Percentiles rank a stretch among this genome's conserved stretches.
These are phyloP conservation scores for Farysia itapuensis DNA, from an alignment of 1,284 basidiomycete genomes.

Conservation along the genomic window DNA sequence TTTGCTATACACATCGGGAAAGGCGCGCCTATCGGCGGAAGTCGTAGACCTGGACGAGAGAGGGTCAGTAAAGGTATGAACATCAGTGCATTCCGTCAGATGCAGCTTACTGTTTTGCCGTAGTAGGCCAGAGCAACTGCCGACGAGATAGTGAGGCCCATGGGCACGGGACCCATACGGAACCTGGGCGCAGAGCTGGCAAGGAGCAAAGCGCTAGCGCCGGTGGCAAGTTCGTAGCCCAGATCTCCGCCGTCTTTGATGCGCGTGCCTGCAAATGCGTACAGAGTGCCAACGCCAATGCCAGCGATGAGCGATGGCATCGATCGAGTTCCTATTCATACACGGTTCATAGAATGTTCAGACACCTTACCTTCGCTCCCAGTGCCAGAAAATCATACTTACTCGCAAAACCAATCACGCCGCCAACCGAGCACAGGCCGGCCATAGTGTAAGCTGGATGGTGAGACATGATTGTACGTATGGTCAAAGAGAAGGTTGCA, in stretches of 20 bases:
- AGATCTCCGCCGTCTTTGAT: conserved; percentile 71
- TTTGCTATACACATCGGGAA: too few species aligned
- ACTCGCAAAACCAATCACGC: conserved; percentile 64
- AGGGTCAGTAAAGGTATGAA: neutral
- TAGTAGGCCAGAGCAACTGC: conserved; percentile 72
- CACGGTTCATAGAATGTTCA: neutral
- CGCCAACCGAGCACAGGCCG: conserved; percentile 72
- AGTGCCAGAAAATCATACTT: neutral
- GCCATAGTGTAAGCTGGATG: conserved; percentile 79
- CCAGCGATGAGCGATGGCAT: conserved; percentile 76
- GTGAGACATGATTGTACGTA: conserved; percentile 71
- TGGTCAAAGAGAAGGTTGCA: too few species aligned
- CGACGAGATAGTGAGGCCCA: conserved; percentile 69
- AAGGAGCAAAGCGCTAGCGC: conserved; percentile 75
- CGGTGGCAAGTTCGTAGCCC: conserved; percentile 70
- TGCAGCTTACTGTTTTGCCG: conserved; percentile 63
- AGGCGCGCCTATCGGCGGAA: conserved; percentile 28
- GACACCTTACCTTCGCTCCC: neutral
- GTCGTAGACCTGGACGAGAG: conserved; percentile 33
- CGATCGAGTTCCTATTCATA: conserved; percentile 11
- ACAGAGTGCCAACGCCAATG: conserved; percentile 72
- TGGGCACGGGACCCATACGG: conserved; percentile 75
- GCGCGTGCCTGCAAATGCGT: conserved; percentile 56
- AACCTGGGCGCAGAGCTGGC: conserved; percentile 76
- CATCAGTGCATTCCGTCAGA: too few species aligned